Percentiles rank a stretch among this genome's conserved stretches.
Evolutionary conservation across 1,284 basidiomycete genomes (phyloP).

Genomic region (Ustilago esculenta): DNA sequence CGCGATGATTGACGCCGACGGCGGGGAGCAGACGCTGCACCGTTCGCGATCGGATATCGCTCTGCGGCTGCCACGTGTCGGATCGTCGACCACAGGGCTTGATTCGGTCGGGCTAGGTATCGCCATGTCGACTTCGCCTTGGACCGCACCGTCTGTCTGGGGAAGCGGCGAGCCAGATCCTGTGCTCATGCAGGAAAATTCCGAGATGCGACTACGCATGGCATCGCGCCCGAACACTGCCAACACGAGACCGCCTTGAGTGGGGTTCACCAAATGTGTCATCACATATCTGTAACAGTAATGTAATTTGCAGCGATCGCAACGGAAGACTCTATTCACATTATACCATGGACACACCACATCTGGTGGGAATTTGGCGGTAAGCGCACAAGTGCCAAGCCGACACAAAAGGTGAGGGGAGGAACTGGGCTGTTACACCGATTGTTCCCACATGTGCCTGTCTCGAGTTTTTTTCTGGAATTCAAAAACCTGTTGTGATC

Average conservation of each 20-base stretch:
- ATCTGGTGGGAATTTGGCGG: not conserved
- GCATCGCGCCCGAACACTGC: constrained; percentile 4
- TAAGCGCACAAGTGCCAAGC: not conserved
- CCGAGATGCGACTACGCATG: constrained; percentile 31
- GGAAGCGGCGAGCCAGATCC: constrained; percentile 17
- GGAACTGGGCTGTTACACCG: constrained; percentile 2
- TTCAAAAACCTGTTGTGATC: constrained; percentile 26
- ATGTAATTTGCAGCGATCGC: no score
- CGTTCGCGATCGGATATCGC: constrained; percentile 3
- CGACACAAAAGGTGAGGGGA: no score
- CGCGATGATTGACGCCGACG: not conserved
- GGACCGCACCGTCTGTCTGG: constrained; percentile 20
- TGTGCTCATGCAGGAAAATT: constrained; percentile 18
- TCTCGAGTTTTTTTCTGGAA: constrained; percentile 1
- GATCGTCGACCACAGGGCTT: not conserved
- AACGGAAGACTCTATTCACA: no score
- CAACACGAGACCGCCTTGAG: not conserved
- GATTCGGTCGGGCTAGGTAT: constrained; percentile 24
- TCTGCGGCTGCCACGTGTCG: not conserved
- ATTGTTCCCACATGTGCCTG: not conserved
- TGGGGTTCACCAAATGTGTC: no score
- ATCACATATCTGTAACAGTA: no score
- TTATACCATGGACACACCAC: no score
- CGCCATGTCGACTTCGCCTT: constrained; percentile 3
- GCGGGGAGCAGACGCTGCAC: constrained; percentile 2